A percentile compares a stretch with the other conserved stretches of the same genome.
Conservation (phyloP, 768 basidiomycete genomes). For the Strobilomyces dryophilus region DNA sequence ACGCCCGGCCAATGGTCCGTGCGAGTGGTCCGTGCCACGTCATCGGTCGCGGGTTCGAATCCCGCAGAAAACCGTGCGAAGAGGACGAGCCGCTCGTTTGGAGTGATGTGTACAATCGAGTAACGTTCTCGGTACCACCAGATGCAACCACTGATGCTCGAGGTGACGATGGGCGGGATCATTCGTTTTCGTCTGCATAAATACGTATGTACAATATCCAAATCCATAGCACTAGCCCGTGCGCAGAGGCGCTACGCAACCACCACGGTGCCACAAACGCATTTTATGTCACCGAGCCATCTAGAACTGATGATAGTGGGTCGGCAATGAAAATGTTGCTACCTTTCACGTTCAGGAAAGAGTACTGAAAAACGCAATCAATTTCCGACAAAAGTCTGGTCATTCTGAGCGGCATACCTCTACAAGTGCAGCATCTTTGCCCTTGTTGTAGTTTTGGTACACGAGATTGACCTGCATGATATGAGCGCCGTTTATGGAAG, state of each 20-base stretch:
- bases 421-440: slow-evolving; percentile 42
- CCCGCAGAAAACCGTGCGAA: no score
- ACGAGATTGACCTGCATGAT: slow-evolving; percentile 48
- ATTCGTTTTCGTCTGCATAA: no score
- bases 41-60: no score
- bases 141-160: no score
- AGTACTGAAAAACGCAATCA: slow-evolving; percentile 36
- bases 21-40: no score
- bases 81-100: no score
- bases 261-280: background rate
- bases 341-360: slow-evolving; percentile 52
- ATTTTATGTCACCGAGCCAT: slow-evolving; percentile 14
- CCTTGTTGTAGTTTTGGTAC: slow-evolving; percentile 53
- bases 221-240: slow-evolving; percentile 15
- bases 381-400: background rate
- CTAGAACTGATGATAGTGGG: slow-evolving; percentile 1
- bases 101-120: no score
- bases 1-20: no score
- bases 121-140: no score
- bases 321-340: slow-evolving; percentile 43
- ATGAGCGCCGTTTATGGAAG: background rate
- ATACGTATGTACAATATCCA: slow-evolving; percentile 15
- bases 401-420: slow-evolving; percentile 35
- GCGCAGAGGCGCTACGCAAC: background rate
- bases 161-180: no score